Percentiles rank a stretch among this genome's conserved stretches.
These are phyloP conservation scores for Salix koriyanagi DNA, from an alignment of 345 rosid species.

Conservation along the genomic window DNA sequence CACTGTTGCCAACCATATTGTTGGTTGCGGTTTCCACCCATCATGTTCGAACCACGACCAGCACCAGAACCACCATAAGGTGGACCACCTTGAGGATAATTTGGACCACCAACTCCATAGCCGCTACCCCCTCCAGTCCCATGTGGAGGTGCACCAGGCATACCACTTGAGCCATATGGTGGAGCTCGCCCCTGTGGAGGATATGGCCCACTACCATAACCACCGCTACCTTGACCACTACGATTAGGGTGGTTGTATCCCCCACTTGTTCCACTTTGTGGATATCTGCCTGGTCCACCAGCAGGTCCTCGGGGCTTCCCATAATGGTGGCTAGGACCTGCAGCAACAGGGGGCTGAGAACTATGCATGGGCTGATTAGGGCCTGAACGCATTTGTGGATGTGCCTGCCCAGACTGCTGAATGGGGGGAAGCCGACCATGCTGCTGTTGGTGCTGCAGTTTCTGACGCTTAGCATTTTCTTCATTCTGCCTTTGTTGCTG, in stretches of 20 bases:
- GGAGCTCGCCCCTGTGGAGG: constrained; percentile 80
- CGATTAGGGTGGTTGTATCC: constrained; percentile 50
- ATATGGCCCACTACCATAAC: constrained; percentile 68
- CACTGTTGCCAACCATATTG: constrained; percentile 75
- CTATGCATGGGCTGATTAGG: constrained; percentile 49
- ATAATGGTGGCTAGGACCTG: constrained; percentile 70
- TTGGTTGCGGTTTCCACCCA: constrained; percentile 82
- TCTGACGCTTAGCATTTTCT: constrained; percentile 84
- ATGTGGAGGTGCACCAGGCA: constrained; percentile 61
- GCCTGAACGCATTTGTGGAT: constrained; percentile 50
- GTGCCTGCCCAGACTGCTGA: constrained; percentile 81
- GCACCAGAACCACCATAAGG: constrained; percentile 62
- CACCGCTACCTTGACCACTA: constrained; percentile 54
- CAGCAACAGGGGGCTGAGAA: constrained; percentile 66
- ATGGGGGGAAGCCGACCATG: constrained; percentile 74
- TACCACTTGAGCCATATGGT: constrained; percentile 60
- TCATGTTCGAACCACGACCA: constrained; percentile 78
- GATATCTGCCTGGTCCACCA: constrained; percentile 68
- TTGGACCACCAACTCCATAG: constrained; percentile 71
- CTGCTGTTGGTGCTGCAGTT: constrained; percentile 74
- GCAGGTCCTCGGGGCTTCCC: constrained; percentile 77
- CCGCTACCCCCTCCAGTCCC: constrained; percentile 50
- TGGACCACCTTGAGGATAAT: constrained; percentile 65
- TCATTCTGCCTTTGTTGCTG: constrained; percentile 89
- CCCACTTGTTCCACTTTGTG: constrained; percentile 55